Conservation (phyloP, 345 rosid species). For the Brassica incana region DNA sequence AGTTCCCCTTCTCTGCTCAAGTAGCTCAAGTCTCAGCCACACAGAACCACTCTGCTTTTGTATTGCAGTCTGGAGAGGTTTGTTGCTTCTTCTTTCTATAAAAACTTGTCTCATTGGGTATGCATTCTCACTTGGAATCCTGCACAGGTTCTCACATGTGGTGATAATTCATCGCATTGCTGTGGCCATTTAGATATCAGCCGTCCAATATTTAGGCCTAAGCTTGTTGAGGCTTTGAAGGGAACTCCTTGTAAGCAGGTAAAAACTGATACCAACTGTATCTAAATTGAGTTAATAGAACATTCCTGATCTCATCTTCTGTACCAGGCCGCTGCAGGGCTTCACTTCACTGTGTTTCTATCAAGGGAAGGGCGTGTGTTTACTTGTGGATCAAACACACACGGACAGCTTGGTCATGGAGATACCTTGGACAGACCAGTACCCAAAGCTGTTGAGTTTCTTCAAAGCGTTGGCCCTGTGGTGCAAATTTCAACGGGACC, state of each 20-base stretch:
- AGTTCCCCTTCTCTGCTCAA: constrained; percentile 58
- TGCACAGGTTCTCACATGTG: constrained; percentile 87
- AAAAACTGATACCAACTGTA: too few relatives aligned
- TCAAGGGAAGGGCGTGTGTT: constrained; percentile 70
- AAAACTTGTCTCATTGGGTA: neutral
- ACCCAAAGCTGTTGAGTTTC: constrained; percentile 62
- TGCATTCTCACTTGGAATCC: neutral
- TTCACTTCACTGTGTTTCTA: constrained; percentile 80
- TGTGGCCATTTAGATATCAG: constrained; percentile 77
- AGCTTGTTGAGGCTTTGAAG: constrained; percentile 80
- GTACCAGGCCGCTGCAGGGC: constrained; percentile 62
- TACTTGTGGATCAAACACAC: constrained; percentile 78
- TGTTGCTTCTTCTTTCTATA: constrained; percentile 27
- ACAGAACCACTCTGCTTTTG: constrained; percentile 87
- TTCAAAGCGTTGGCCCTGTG: constrained; percentile 60
- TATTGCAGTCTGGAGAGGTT: constrained; percentile 91
- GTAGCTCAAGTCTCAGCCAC: constrained; percentile 91
- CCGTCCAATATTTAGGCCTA: constrained; percentile 84
- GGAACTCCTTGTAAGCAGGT: constrained; percentile 80
- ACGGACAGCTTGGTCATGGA: constrained; percentile 95
- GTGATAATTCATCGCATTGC: constrained; percentile 88
- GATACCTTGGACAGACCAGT: constrained; percentile 76
- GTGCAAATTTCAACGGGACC: constrained; percentile 91
- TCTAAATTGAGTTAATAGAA: too few relatives aligned
- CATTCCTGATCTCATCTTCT: too few relatives aligned